Conservation (phyloP, 139 green algal genomes). For the Auxenochlorella pyrenoidosa region DNA sequence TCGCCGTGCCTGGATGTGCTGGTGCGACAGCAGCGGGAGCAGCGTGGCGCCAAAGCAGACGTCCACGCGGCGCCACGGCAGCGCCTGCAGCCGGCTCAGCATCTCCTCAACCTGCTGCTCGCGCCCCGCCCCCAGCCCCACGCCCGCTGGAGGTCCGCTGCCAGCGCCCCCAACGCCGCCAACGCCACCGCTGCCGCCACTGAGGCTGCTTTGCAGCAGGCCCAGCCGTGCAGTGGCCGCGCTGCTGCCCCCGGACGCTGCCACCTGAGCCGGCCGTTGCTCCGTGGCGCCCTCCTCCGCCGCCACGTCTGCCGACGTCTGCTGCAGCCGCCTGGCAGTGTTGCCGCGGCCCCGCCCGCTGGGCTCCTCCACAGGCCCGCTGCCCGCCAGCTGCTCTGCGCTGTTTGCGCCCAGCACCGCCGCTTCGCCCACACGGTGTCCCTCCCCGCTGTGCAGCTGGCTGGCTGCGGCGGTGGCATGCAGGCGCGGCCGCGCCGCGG, state of each 20-base stretch:
- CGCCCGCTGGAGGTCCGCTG: not conserved
- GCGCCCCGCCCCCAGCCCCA: not conserved
- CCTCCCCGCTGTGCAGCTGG: constrained; percentile 17
- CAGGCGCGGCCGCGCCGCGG: not conserved
- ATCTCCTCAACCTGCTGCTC: constrained; percentile 47
- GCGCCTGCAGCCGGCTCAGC: constrained; percentile 64
- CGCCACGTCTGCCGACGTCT: constrained; percentile 1
- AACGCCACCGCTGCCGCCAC: not conserved
- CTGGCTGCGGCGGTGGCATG: not conserved
- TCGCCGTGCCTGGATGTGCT: constrained; percentile 44
- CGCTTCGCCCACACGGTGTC: not conserved
- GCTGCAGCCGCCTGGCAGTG: not conserved
- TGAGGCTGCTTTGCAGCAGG: not conserved
- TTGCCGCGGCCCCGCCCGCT: not conserved
- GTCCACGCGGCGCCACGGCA: constrained; percentile 85
- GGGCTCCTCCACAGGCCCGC: not conserved
- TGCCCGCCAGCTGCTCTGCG: not conserved
- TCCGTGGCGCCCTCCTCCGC: constrained; percentile 1
- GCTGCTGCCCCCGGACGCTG: not conserved
- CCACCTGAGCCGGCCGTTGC: not conserved
- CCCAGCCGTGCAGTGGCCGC: not conserved
- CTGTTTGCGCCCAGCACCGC: constrained; percentile 11
- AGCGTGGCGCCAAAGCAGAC: constrained; percentile 64
- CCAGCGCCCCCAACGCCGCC: not conserved
- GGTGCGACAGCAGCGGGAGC: constrained; percentile 52